Percentiles rank a stretch among this genome's conserved stretches.
These are phyloP conservation scores for Mycotypha africana DNA, from an alignment of 371 early-diverging fungal species.

Conservation along the genomic window DNA sequence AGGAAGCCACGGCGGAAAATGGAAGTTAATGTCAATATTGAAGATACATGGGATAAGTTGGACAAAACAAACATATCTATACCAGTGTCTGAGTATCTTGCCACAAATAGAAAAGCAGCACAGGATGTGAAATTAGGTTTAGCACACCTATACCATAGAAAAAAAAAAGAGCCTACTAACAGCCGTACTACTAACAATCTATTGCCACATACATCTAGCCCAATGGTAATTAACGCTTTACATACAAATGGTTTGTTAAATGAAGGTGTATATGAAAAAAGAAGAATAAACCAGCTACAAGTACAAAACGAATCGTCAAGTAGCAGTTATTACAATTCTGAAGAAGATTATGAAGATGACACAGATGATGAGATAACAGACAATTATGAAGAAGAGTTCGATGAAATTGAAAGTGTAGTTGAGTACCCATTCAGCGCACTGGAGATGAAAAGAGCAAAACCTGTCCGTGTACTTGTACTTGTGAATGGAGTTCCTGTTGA, in stretches of 20 bases:
- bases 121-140: conserved; percentile 1
- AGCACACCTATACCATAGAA: background rate
- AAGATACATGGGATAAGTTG: conserved; percentile 2
- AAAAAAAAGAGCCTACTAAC: too few relatives aligned
- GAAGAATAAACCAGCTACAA: too few relatives aligned
- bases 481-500: conserved; percentile 2
- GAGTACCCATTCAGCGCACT: conserved; percentile 5
- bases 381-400: background rate
- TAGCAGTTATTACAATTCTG: too few relatives aligned
- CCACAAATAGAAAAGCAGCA: background rate
- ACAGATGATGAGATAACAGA: background rate
- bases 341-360: background rate
- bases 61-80: background rate
- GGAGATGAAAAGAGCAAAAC: conserved; percentile 1
- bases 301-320: too few relatives aligned
- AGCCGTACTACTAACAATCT: too few relatives aligned
- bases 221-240: too few relatives aligned
- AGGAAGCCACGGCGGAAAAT: too few relatives aligned
- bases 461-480: background rate
- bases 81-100: background rate
- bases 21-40: too few relatives aligned
- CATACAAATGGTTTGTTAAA: too few relatives aligned
- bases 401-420: background rate
- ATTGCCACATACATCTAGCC: too few relatives aligned
- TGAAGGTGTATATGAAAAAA: too few relatives aligned